A percentile compares a stretch with the other conserved stretches of the same genome.
Evolutionary conservation across 2,329 filamentous ascomycete species (phyloP).

Genomic region (Pyrenophora teres): DNA sequence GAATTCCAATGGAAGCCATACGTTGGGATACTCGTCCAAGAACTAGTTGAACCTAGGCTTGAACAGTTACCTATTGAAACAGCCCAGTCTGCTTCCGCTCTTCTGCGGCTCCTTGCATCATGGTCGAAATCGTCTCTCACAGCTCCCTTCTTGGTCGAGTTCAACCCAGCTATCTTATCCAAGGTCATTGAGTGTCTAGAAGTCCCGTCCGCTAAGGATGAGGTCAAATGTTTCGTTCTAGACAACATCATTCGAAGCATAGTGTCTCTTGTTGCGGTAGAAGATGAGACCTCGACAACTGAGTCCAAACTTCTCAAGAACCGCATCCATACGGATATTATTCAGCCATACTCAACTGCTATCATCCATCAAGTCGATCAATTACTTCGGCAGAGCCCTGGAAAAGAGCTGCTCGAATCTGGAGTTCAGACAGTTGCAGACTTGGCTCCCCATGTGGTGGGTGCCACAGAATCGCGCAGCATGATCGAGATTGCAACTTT

Average conservation of each 20-base stretch:
- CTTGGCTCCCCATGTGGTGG: slow-evolving; percentile 56
- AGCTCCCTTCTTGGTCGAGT: slow-evolving; percentile 70
- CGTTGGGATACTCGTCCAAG: slow-evolving; percentile 69
- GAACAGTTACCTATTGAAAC: slow-evolving; percentile 82
- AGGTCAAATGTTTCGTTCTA: slow-evolving; percentile 83
- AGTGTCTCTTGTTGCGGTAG: slow-evolving; percentile 24
- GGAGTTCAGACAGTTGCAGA: slow-evolving; percentile 80
- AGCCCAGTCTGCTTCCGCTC: slow-evolving; percentile 83
- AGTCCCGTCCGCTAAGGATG: slow-evolving; percentile 76
- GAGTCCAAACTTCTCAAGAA: slow-evolving; percentile 62
- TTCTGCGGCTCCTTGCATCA: slow-evolving; percentile 77
- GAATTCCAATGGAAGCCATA: slow-evolving; percentile 75
- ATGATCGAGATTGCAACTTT: slow-evolving; percentile 80
- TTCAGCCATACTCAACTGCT: slow-evolving; percentile 69
- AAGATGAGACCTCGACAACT: slow-evolving; percentile 24
- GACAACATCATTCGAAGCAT: slow-evolving; percentile 67
- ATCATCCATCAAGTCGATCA: slow-evolving; percentile 62
- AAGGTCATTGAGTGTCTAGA: slow-evolving; percentile 74
- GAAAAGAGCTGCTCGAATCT: slow-evolving; percentile 76
- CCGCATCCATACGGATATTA: slow-evolving; percentile 47
- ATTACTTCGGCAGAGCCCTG: slow-evolving; percentile 62
- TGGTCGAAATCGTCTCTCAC: slow-evolving; percentile 74
- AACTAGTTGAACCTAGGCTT: slow-evolving; percentile 77
- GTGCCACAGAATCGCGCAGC: slow-evolving; percentile 67
- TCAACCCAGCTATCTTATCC: slow-evolving; percentile 64